Evolutionary conservation across 129 eudicot species (phyloP), one percentile per base, ranked within the genome.

Genomic region (Kitagawia praeruptora): DNA sequence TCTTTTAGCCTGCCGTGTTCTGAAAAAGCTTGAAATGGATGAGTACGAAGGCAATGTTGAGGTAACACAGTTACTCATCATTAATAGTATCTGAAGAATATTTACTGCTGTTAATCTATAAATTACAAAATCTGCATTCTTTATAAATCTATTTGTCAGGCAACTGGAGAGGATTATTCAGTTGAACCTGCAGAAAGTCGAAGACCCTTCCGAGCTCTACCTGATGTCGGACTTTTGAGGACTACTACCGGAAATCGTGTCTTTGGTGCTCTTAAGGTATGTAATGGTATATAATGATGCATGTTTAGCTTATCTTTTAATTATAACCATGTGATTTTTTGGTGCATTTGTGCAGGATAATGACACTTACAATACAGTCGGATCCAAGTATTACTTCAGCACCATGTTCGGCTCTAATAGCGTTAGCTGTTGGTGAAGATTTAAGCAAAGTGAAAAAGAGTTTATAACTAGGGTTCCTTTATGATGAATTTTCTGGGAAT

Each of bases 101-200:
- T 54, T 19, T 11, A 54, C 0, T 54, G 3, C 27, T 54, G 25
- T 0, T 6, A 7, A 10, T 21, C 1, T 6, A 18, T 54, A 54
- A 21, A 19, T 54, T 6, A 54, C 10, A 0, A 54, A 18, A 51
- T 19, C 61, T 51, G 27, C 27, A 21, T 54, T 54, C 10, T 21
- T 31, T 53, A 12, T 25, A 19, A 16, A 23, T 42, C 56, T 4
- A 0, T 14, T 18, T 76, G 53, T 27, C 83, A 93, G 98, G 98
- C 98, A 40, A 88, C 91, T 51, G 98, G 98, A 2, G 98, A 94
- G 83, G 98, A 94, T 77, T 94, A 23, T 73, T 94, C 98, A 12
- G 98, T 94, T 75, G 98, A 94, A 73, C 98, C 98, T 15, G 88
- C 88, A n/a, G 98, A 93, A n/a, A 88, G 81, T 90, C 87, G 98